These are phyloP conservation scores for Suhomyces wounanorum DNA, from an alignment of 1,139 yeast species.

Conservation along the genomic window DNA sequence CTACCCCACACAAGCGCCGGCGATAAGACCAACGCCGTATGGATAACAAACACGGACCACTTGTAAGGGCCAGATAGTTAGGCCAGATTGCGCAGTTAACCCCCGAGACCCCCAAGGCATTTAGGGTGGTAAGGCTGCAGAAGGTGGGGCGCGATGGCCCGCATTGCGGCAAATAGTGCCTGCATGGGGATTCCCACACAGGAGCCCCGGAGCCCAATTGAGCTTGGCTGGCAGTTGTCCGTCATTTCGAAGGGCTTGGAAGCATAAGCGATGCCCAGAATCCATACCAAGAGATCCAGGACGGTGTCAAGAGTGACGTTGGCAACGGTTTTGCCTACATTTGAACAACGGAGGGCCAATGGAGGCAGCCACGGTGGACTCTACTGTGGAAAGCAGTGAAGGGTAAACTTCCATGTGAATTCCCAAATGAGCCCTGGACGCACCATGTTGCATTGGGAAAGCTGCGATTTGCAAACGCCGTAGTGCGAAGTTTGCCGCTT, in stretches of 20 bases:
- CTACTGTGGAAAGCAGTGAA: no score
- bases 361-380: no score
- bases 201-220: not conserved
- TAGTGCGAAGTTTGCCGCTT: not conserved
- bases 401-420: not conserved
- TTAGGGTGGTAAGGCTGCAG: not conserved
- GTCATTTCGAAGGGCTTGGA: not conserved
- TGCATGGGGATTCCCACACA: not conserved
- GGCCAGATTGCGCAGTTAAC: not conserved
- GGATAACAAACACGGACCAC: not conserved
- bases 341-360: no score
- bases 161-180: not conserved
- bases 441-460: not conserved
- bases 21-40: not conserved
- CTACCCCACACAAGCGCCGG: not conserved
- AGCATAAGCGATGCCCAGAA: not conserved
- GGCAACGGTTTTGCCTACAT: no score
- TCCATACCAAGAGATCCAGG: not conserved
- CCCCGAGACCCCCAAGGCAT: not conserved
- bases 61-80: not conserved
- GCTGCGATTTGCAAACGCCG: not conserved
- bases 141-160: not conserved
- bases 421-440: not conserved
- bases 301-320: not conserved
- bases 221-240: not conserved